These are phyloP conservation scores for Alternaria incomplexa DNA, from an alignment of 2,329 filamentous ascomycete genomes.

Conservation along the genomic window DNA sequence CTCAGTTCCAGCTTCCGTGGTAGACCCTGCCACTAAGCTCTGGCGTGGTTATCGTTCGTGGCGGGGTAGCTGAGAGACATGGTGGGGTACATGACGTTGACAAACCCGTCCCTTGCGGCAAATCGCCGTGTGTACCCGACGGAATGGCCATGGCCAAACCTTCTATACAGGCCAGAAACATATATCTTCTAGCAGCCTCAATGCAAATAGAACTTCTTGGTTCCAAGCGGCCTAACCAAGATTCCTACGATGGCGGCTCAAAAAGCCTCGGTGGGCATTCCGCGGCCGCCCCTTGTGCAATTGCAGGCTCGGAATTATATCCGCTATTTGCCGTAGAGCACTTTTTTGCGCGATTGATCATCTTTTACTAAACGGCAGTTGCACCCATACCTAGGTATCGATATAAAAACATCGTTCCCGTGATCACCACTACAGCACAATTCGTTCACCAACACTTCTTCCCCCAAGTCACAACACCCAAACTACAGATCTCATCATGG, in stretches of 20 bases:
- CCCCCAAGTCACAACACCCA: neutral
- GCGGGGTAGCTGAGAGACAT: conserved; percentile 32
- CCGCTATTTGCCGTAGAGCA: conserved; percentile 22
- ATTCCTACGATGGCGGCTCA: neutral
- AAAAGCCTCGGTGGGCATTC: conserved; percentile 5
- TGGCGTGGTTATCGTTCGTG: conserved; percentile 12
- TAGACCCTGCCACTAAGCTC: neutral
- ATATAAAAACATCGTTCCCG: neutral
- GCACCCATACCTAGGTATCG: neutral
- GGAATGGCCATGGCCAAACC: neutral
- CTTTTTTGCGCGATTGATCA: conserved; percentile 7
- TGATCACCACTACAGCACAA: neutral
- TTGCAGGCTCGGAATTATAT: conserved; percentile 21
- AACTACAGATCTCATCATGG: conserved; percentile 13
- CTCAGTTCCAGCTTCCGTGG: neutral
- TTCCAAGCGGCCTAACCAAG: neutral
- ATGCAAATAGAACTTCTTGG: neutral
- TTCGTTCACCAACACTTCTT: neutral
- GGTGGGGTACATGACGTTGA: conserved; percentile 27
- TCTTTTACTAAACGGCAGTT: neutral
- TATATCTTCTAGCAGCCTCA: neutral
- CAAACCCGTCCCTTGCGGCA: neutral
- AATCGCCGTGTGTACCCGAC: conserved; percentile 15
- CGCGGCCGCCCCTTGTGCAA: conserved; percentile 10
- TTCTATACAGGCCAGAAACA: neutral